Base-by-base conservation (phyloP, 139 green algal species). In the Trebouxia sp. region DNA sequence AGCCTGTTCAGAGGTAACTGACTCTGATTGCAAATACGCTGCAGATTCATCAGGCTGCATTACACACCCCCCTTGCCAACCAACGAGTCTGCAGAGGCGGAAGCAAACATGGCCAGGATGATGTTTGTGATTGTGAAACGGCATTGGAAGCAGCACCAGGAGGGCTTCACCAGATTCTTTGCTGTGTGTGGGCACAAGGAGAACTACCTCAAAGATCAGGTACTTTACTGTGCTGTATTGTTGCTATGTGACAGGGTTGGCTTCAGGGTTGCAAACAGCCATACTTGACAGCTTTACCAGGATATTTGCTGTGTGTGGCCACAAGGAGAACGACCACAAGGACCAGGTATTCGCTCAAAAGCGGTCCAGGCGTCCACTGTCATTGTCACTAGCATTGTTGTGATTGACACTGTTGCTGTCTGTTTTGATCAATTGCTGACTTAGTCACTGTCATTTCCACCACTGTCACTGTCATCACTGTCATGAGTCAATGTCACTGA, bases 71-170 rank as follows among this genome's bases (percentile, higher is more conserved):
- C 69, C 37, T 26, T 37, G 38, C 41, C 43, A 0, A 77, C 69
- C 10, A 41, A 77, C 39, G 69, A 51, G 42, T 77, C 69, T 45
- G 69, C 69, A 56, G 69, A 77, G 24, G 69, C n/a, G 11, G 69
- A 56, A 10, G 69, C 42, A 1, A 35, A 53, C 9, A 77, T 77
- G 69, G 43, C 69, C 12, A 77, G 35, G 41, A 77, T 77, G 69
- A 51, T 77, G 69, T 53, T 51, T n/a, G 24, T 77, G 11, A 77
- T 77, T 56, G 69, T 77, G 41, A 35, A 55, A 41, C 39, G 69
- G 41, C 69, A 77, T 4, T 77, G 69, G 69, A n/a, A 26, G 26
- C 69, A 77, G 69, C 69, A 77, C 41, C 39, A 77, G 41, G 39
- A 37, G 5, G 6, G 28, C 22, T 41, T 77, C 11, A 77, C 41